Conservation (phyloP, 2,329 filamentous ascomycete species). For the Epichloe glyceriae region DNA sequence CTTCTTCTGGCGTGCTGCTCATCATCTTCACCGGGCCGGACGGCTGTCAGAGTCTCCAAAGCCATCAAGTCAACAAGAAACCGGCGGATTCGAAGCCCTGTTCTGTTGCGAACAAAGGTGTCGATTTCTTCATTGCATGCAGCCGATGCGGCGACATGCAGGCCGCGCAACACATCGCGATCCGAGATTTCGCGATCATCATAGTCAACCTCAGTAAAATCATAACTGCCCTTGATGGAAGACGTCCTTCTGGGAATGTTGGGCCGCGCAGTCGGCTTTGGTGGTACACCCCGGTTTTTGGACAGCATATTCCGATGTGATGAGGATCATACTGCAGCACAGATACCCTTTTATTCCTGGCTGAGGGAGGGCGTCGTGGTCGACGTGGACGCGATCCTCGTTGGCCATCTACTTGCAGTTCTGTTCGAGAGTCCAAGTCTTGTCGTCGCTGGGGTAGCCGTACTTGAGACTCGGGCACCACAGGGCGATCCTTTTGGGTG, state of each 20-base stretch:
- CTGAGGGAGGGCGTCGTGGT: not conserved
- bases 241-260: constrained; percentile 24
- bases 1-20: constrained; percentile 16
- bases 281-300: constrained; percentile 14
- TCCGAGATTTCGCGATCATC: constrained; percentile 30
- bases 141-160: constrained; percentile 42
- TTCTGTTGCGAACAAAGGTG: constrained; percentile 35
- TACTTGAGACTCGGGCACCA: not conserved
- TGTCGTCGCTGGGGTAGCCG: not conserved
- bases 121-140: constrained; percentile 43
- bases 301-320: constrained; percentile 16
- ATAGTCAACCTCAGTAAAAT: constrained; percentile 14
- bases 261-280: constrained; percentile 15
- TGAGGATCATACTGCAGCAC: constrained; percentile 8
- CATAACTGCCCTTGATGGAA: constrained; percentile 17
- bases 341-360: not conserved
- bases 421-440: not conserved
- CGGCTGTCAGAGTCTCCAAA: constrained; percentile 32
- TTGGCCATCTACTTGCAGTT: not conserved
- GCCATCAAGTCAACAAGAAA: constrained; percentile 42
- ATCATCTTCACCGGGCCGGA: constrained; percentile 12
- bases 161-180: constrained; percentile 38
- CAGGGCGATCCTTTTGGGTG: not conserved
- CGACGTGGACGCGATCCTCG: not conserved
- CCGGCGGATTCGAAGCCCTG: constrained; percentile 38